These are phyloP conservation scores for Coemansia sp. DNA, from an alignment of 192 early-diverging fungal species.

Conservation along the genomic window DNA sequence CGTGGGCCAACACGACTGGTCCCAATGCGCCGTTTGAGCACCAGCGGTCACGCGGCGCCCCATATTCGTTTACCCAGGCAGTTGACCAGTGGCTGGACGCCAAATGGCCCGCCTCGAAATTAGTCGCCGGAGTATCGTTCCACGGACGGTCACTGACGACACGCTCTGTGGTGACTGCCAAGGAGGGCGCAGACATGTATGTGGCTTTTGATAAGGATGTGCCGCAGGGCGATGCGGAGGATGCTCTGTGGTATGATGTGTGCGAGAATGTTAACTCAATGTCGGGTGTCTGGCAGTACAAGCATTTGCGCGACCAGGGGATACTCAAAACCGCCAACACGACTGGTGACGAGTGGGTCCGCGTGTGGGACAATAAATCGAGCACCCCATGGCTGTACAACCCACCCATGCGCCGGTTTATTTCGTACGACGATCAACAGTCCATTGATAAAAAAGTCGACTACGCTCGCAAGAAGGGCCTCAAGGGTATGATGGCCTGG, in stretches of 20 bases:
- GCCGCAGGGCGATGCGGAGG: slow-evolving; percentile 57
- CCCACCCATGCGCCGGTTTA: slow-evolving; percentile 58
- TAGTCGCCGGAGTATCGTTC: slow-evolving; percentile 61
- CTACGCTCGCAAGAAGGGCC: slow-evolving; percentile 45
- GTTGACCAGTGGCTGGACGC: slow-evolving; percentile 58
- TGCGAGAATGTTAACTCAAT: slow-evolving; percentile 43
- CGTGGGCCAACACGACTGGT: slow-evolving; percentile 58
- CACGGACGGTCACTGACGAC: slow-evolving; percentile 58
- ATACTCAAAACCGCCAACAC: slow-evolving; percentile 39
- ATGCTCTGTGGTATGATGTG: slow-evolving; percentile 48
- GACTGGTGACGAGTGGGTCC: slow-evolving; percentile 56
- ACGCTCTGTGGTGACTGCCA: slow-evolving; percentile 39
- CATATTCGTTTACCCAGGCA: slow-evolving; percentile 45
- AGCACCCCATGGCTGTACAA: slow-evolving; percentile 60
- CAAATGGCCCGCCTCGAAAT: slow-evolving; percentile 61
- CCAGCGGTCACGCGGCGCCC: slow-evolving; percentile 33
- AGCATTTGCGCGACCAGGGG: slow-evolving; percentile 57
- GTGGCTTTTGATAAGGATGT: slow-evolving; percentile 35
- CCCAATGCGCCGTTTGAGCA: slow-evolving; percentile 60
- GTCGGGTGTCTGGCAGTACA: slow-evolving; percentile 65
- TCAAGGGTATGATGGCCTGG: slow-evolving; percentile 72
- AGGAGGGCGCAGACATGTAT: slow-evolving; percentile 45
- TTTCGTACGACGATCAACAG: slow-evolving; percentile 76
- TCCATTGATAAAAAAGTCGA: slow-evolving; percentile 64
- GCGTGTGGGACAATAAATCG: slow-evolving; percentile 55